Evolutionary conservation across 2,329 filamentous ascomycete genomes (phyloP), one percentile per base, ranked within the genome.

Genomic region (Aspergillus pseudoglaucus): DNA sequence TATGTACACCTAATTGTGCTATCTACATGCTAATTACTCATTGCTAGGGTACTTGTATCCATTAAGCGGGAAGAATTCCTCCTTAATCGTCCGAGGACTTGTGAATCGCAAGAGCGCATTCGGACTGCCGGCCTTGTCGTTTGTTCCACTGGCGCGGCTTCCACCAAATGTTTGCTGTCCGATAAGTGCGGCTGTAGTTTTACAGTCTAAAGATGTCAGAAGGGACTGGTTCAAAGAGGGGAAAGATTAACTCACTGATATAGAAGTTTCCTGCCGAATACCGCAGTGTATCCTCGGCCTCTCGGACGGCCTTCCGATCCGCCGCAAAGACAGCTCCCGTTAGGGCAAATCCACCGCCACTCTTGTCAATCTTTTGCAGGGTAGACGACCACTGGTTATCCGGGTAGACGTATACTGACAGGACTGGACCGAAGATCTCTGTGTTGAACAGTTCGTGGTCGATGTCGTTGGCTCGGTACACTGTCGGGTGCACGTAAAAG

Each of bases 341-440:
- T 45, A 71, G 46, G 15, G 64, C 68, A 42, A 68, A 69, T 10
- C 58, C 56, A 17, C 63, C 61, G 5, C 62, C 61, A 15, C 62
- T 61, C 48, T 60, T 53, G 42, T 70, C 66, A 32, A 68, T 59
- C 41, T 60, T 56, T 58, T 77, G 74, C 69, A 79, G 78, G 42
- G 77, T 76, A 4, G 74, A 67, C 23, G 70, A 66, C 67, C 86
- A 87, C 41, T 82, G 78, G 15, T 68, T 69, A 62, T 94, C 88
- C 48, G 88, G 83, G 72, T 91, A 94, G 53, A 90, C 79, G 66
- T 93, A 81, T 3, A 84, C 71, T 15, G 80, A 78, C 39, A 91
- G 74, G 33, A 91, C 74, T 20, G 87, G 87, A 1, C 87, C 88
- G 67, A 94, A 94, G 55, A 93, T 81, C 69, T 94, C 88, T 41